Base-by-base conservation (phyloP, 148 eudicot genomes). In the Hydrangea macrophylla region DNA sequence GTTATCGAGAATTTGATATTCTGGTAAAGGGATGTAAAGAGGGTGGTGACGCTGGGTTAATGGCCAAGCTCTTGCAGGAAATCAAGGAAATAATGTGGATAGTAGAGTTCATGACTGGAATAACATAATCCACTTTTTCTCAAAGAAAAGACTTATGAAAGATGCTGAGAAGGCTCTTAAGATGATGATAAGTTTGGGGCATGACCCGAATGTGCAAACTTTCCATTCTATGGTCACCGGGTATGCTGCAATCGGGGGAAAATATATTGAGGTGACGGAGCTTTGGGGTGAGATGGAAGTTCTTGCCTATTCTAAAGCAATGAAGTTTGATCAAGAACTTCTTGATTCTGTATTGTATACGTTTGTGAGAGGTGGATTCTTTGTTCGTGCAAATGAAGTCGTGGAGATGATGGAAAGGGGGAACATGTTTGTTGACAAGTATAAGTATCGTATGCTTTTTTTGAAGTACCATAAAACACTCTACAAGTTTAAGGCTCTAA, bases 101-200 rank as follows among this genome's bases (percentile, higher is more conserved):
- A 82, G 78, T 62, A 97, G 96, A 13, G 96, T 93, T 62, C 95
- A 93, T 62, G 96, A 88, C 45, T 93, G 98, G 98, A 93, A 93
- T 71, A 86, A 82, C 59, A 91, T 90, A 60, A 82, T 93, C 40
- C 92, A 90, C 81, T 90, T 93, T 60, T 93, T 90, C 81, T 72
- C 92, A 65, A 93, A 83, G 76, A 93, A 93, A 75, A 78, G 97
- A 80, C 76, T 93, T 50, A 90, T 93, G 90, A 87, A 88, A 69
- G 98, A 93, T 67, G 98, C 98, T 40, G 98, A 90, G 71, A 93
- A 93, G 77, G 98, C 98, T 70, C 81, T 93, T 44, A 88, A 88
- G 79, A 93, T 86, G 77, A 93, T 90, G 97, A 82, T 85, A 72
- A 86, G 83, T 77, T 84, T 90, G 74, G 98, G 96, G 37, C 86